Evolutionary conservation across 2,329 filamentous ascomycete genomes (phyloP).

Genomic region (Microdochium trichocladiopsis): DNA sequence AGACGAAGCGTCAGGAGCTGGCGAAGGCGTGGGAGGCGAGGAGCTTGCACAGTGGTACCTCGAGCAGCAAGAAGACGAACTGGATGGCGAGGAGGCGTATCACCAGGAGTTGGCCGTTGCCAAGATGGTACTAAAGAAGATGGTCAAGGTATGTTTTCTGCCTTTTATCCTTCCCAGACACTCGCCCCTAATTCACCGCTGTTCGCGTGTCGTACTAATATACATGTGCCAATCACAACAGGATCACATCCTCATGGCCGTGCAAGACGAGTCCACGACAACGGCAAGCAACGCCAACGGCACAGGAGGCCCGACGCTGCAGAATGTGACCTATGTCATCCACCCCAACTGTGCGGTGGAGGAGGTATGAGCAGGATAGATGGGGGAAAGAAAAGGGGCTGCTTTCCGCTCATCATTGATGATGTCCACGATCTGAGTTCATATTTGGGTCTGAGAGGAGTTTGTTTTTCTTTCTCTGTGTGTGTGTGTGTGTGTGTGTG

Average conservation of each 20-base stretch:
- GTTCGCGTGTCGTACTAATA: no score
- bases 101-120: conserved; percentile 48
- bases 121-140: conserved; percentile 79
- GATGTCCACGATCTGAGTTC: no score
- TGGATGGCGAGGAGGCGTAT: conserved; percentile 76
- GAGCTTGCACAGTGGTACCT: conserved; percentile 84
- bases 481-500: no score
- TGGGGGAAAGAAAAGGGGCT: no score
- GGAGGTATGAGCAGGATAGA: conserved; percentile 34
- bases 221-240: conserved; percentile 39
- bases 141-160: conserved; percentile 72
- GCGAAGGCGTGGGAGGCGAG: conserved; percentile 80
- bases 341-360: conserved; percentile 93
- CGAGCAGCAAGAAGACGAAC: conserved; percentile 79
- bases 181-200: not conserved
- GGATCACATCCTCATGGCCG: conserved; percentile 83
- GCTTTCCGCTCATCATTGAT: no score
- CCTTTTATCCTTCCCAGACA: not conserved
- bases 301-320: conserved; percentile 34
- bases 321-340: conserved; percentile 70
- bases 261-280: conserved; percentile 51
- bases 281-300: conserved; percentile 29
- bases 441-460: no score
- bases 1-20: conserved; percentile 62
- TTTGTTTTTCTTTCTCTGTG: no score